Base-by-base conservation (phyloP, 306 rosid species). In the Glycine tomentella region DNA sequence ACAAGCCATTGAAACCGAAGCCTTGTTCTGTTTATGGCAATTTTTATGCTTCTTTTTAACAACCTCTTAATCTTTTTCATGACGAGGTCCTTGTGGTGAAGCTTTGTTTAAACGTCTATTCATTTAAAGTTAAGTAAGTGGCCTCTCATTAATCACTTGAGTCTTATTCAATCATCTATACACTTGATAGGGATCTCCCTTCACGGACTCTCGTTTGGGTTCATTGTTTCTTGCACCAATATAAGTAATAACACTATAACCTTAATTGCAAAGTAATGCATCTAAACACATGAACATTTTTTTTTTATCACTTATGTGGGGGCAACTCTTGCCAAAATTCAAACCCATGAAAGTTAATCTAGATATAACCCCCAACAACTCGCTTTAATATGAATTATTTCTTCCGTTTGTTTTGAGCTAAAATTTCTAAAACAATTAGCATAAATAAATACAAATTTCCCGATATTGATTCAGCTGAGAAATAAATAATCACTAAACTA, bases 21-120 rank as follows among this genome's bases (percentile, higher is more conserved):
- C 44, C 44, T 4, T 38, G 44, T 38, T 38, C 44, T 7, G 44
- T 38, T 20, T 38, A 38, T n/a, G 46, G 46, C 46, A 31, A 11
- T 0, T 63, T 17, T 44, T 6, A 8, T 13, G 16, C 56, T 6
- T 69, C 16, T n/a, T 20, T 65, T 14, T 38, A 11, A 12, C 10
- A 0, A 9, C 11, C 4, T 0, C 33, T 12, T 12, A 31, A 8
- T 25, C 68, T 62, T 70, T 49, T 55, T 55, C 57, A 13, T 50
- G 25, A 59, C 6, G 8, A 48, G 9, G 10, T 14, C 5, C n/a
- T 83, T 38, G 66, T 64, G 48, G 75, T 11, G 61, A 25, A 67
- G 77, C 66, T 79, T 84, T 15, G 86, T 78, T 78, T 45, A 50
- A 14, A 55, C 20, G 83, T 84, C 84, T 40, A 74, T 66, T 79